phyloP scores from a whole-genome alignment of 441 rosid species.

The Isatis lusitanica region DNA sequence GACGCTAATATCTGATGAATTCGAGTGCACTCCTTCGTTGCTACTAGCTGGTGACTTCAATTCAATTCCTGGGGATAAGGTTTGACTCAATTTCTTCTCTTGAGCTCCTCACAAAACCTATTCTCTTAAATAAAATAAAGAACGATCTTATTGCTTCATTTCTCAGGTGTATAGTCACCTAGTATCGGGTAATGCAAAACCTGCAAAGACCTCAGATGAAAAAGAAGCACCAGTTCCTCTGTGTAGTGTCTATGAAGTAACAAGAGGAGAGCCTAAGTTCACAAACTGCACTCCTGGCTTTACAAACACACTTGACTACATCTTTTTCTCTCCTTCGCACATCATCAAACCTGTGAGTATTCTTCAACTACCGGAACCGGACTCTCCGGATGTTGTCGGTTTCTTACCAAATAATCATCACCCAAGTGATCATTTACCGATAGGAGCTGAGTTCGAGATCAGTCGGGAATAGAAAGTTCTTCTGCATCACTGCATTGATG shows the following conservation, averaged over 20 bases:
- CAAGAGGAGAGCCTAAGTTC: conserved; percentile 82
- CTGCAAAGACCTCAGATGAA: conserved; percentile 27
- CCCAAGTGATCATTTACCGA: conserved; percentile 95
- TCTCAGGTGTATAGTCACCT: conserved; percentile 80
- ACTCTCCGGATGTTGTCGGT: conserved; percentile 61
- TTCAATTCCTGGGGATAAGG: conserved; percentile 85
- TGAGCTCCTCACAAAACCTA: not conserved
- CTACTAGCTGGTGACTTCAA: conserved; percentile 91
- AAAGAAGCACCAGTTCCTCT: conserved; percentile 66
- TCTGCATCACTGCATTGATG: not conserved
- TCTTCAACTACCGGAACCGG: conserved; percentile 63
- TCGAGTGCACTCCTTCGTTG: conserved; percentile 59
- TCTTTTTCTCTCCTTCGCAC: conserved; percentile 69
- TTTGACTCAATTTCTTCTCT: conserved; percentile 27
- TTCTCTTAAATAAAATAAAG: not conserved
- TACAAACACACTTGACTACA: conserved; percentile 77
- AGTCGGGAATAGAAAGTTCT: conserved; percentile 30
- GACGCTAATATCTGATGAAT: conserved; percentile 54
- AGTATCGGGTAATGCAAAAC: conserved; percentile 48
- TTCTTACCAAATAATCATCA: conserved; percentile 77
- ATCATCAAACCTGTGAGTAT: conserved; percentile 58
- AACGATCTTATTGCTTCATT: not conserved
- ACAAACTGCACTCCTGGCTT: conserved; percentile 89
- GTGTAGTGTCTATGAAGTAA: conserved; percentile 63
- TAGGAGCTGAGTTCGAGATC: conserved; percentile 84